phyloP scores from a whole-genome alignment of 2,329 filamentous ascomycete species.

The Aspergillus flavus region DNA sequence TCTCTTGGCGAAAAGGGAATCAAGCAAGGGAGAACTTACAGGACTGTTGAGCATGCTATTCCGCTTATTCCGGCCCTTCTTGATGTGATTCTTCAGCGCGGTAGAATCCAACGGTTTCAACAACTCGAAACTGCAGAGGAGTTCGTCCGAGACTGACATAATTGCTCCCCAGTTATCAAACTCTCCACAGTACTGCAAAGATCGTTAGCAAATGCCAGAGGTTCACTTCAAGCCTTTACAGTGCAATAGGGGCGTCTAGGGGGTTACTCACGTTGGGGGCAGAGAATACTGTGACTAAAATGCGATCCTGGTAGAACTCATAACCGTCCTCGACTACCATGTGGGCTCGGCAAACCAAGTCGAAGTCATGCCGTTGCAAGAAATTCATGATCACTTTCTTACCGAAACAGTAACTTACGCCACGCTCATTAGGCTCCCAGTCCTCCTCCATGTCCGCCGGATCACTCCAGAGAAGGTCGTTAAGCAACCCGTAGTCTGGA shows the following conservation, averaged over 20 bases:
- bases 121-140: slow-evolving; percentile 95
- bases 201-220: slow-evolving; percentile 25
- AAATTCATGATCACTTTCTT: slow-evolving; percentile 99
- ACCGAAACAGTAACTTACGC: slow-evolving; percentile 97
- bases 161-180: slow-evolving; percentile 99
- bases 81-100: slow-evolving; percentile 96
- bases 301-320: slow-evolving; percentile 95
- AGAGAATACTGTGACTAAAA: slow-evolving; percentile 95
- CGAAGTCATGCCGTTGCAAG: slow-evolving; percentile 90
- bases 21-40: slow-evolving; percentile 60
- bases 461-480: slow-evolving; percentile 96
- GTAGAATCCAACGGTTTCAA: slow-evolving; percentile 95
- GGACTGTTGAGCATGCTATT: slow-evolving; percentile 96
- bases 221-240: background rate
- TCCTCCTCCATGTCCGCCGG: slow-evolving; percentile 97
- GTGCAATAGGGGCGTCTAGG: background rate
- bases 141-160: slow-evolving; percentile 93
- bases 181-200: slow-evolving; percentile 86
- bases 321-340: slow-evolving; percentile 99
- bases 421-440: slow-evolving; percentile 96
- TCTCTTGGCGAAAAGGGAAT: slow-evolving; percentile 25
- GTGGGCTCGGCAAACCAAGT: slow-evolving; percentile 93
- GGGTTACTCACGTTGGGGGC: slow-evolving; percentile 81
- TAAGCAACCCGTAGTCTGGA: slow-evolving; percentile 91
- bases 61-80: slow-evolving; percentile 92